A percentile compares a stretch with the other conserved stretches of the same genome.
phyloP scores from a whole-genome alignment of 2,329 filamentous ascomycete genomes.

The Trichoderma atrobrunneum region DNA sequence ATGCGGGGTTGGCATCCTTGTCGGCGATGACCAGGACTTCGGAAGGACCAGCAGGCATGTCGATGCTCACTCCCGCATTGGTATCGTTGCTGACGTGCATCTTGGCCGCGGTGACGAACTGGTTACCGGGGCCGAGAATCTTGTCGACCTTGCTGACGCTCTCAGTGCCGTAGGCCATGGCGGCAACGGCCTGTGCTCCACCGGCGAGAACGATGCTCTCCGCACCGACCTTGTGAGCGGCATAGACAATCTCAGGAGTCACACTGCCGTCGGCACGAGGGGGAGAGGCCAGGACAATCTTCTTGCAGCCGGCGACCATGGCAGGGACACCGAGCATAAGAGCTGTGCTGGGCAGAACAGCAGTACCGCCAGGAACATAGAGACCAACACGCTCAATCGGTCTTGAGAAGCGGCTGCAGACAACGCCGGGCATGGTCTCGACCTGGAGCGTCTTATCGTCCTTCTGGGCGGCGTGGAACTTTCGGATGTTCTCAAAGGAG shows the following conservation, averaged over 20 bases:
- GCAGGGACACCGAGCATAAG: conserved; percentile 98
- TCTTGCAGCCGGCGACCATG: conserved; percentile 95
- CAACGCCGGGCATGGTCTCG: conserved; percentile 96
- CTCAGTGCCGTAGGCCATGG: conserved; percentile 96
- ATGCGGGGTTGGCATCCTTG: conserved; percentile 81
- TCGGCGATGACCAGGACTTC: conserved; percentile 97
- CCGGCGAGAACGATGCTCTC: conserved; percentile 95
- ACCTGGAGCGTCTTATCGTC: conserved; percentile 79
- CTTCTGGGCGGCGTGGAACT: conserved; percentile 89
- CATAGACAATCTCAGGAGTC: conserved; percentile 96
- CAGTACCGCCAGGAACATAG: conserved; percentile 93
- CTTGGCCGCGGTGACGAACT: conserved; percentile 97
- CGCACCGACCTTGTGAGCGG: conserved; percentile 93
- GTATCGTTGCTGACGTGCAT: conserved; percentile 99
- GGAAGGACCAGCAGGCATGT: conserved; percentile 96
- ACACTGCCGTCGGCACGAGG: conserved; percentile 85
- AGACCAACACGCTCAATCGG: conserved; percentile 95
- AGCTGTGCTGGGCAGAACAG: conserved; percentile 93
- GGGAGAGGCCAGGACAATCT: conserved; percentile 89
- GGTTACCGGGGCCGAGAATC: conserved; percentile 95
- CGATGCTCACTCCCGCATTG: conserved; percentile 89
- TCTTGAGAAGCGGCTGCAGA: conserved; percentile 88
- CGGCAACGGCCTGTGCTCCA: conserved; percentile 91
- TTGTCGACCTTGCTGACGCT: conserved; percentile 96
- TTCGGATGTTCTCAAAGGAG: conserved; percentile 90